Evolutionary conservation across 495 filamentous ascomycete species (phyloP).

Genomic region (Podospora pseudopauciseta): DNA sequence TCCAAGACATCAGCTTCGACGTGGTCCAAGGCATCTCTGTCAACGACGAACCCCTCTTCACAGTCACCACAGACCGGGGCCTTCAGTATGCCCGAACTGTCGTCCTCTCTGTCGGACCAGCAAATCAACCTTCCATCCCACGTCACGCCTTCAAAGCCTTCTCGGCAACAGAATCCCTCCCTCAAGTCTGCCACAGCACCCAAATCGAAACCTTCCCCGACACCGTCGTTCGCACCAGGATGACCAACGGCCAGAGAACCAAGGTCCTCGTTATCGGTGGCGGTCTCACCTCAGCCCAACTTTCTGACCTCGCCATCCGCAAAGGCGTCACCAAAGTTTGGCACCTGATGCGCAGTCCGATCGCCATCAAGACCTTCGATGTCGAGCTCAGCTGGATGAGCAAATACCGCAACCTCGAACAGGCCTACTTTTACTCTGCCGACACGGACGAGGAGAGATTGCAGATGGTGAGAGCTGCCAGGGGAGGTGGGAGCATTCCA

Average conservation of each 20-base stretch:
- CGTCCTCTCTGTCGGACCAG: background rate
- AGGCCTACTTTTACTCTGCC: background rate
- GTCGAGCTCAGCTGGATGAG: background rate
- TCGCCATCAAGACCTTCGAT: background rate
- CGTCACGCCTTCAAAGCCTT: background rate
- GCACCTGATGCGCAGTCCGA: background rate
- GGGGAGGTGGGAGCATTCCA: background rate
- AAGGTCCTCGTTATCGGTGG: background rate
- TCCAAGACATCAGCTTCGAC: background rate
- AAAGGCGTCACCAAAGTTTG: background rate
- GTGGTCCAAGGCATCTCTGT: background rate
- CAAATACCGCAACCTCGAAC: background rate
- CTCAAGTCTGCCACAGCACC: background rate
- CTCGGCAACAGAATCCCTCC: background rate
- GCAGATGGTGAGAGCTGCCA: background rate
- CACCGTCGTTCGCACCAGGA: background rate
- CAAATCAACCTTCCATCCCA: background rate
- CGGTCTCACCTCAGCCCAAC: background rate
- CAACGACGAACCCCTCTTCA: background rate
- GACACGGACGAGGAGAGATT: background rate
- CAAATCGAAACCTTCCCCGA: background rate
- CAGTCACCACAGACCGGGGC: background rate
- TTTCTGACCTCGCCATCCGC: background rate
- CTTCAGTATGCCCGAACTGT: background rate
- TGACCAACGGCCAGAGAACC: background rate